phyloP scores from a whole-genome alignment of 2,329 filamentous ascomycete species.

The Aureobasidium melanogenum region DNA sequence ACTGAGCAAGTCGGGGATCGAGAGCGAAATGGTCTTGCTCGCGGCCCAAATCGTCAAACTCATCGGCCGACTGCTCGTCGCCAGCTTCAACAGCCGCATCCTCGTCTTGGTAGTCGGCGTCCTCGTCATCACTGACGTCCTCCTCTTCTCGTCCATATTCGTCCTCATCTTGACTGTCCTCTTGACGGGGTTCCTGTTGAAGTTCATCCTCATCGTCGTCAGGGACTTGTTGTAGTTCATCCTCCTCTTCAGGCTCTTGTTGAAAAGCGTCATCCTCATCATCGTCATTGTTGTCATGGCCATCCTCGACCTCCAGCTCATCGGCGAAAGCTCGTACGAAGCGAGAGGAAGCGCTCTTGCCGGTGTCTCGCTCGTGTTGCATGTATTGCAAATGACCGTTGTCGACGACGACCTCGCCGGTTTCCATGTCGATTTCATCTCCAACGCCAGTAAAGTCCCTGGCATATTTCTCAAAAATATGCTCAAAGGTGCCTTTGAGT shows the following conservation, averaged over 20 bases:
- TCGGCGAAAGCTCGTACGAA: conserved; percentile 25
- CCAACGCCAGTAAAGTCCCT: conserved; percentile 73
- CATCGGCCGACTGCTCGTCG: conserved; percentile 12
- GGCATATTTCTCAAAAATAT: conserved; percentile 82
- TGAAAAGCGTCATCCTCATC: conserved; percentile 23
- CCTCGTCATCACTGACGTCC: conserved; percentile 10
- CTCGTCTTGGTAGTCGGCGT: conserved; percentile 6
- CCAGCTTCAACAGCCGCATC: conserved; percentile 1
- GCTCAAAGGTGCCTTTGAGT: conserved; percentile 76
- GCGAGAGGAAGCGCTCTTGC: conserved; percentile 24
- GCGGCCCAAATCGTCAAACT: conserved; percentile 15
- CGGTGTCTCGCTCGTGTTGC: conserved; percentile 46
- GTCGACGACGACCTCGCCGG: conserved; percentile 75
- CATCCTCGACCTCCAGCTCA: conserved; percentile 25
- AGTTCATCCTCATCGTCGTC: conserved; percentile 27
- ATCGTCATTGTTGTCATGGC: conserved; percentile 27
- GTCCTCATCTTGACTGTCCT: conserved; percentile 1
- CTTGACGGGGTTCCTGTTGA: background rate
- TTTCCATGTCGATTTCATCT: conserved; percentile 81
- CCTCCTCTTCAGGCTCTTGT: conserved; percentile 14
- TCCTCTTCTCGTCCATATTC: conserved; percentile 10
- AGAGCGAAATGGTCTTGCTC: background rate
- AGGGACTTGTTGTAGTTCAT: conserved; percentile 17
- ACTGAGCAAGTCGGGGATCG: conserved; percentile 8
- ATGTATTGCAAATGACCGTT: conserved; percentile 74